Evolutionary conservation across 441 rosid species (phyloP).

Genomic region (Bocquillonia castaneifolia): DNA sequence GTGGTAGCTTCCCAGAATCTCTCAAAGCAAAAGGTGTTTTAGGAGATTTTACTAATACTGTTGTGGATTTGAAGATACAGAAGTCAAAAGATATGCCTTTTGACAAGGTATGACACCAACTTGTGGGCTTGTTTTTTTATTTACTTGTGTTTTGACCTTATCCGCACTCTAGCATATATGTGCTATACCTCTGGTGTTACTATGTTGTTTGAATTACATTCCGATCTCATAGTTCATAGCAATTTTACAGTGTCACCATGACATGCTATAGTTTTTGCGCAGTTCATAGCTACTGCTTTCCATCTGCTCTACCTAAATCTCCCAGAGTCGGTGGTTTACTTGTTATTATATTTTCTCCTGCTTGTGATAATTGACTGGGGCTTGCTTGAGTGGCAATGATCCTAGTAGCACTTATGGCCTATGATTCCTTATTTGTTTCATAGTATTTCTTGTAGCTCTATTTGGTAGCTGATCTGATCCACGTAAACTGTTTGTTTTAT

Average conservation of each 20-base stretch:
- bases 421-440: background rate
- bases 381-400: background rate
- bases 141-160: background rate
- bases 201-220: background rate
- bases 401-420: background rate
- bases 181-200: background rate
- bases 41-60: constrained; percentile 57
- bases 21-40: constrained; percentile 55
- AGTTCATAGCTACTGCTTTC: too few relatives aligned
- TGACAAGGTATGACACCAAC: constrained; percentile 48
- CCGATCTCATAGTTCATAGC: background rate
- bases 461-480: background rate
- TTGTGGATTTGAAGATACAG: constrained; percentile 55
- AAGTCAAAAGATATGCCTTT: constrained; percentile 62
- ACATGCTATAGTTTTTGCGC: too few relatives aligned
- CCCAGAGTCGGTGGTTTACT: background rate
- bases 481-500: background rate
- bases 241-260: too few relatives aligned
- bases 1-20: constrained; percentile 61
- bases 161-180: background rate
- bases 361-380: background rate
- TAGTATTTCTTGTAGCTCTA: background rate
- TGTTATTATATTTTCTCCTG: background rate
- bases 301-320: too few relatives aligned
- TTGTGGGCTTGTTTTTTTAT: background rate